A percentile compares a stretch with the other conserved stretches of the same genome.
Conservation (phyloP, 352 stramenopile species). For the Globisporangium radiosum region DNA sequence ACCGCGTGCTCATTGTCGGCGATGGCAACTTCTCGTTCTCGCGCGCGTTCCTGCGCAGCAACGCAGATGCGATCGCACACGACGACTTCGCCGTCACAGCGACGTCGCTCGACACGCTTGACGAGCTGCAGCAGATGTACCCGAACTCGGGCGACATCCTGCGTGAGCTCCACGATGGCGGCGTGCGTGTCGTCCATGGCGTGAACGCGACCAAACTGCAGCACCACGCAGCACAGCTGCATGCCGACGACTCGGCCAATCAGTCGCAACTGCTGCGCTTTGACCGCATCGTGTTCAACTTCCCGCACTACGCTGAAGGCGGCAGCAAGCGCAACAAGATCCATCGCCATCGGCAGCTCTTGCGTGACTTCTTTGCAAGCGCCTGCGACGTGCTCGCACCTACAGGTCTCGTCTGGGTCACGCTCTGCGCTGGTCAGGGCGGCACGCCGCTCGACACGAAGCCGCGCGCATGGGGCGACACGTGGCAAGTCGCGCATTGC, state of each 20-base stretch:
- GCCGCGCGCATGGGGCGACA: constrained; percentile 54
- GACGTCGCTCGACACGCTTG: constrained; percentile 63
- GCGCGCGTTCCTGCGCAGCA: constrained; percentile 57
- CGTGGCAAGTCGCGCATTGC: constrained; percentile 73
- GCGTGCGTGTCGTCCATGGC: constrained; percentile 50
- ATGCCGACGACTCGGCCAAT: not conserved
- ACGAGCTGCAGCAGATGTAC: constrained; percentile 72
- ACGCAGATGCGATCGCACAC: constrained; percentile 16
- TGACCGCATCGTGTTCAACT: constrained; percentile 85
- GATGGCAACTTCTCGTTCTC: constrained; percentile 86
- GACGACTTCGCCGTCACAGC: constrained; percentile 30
- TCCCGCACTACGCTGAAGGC: constrained; percentile 75
- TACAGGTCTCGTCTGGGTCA: constrained; percentile 75
- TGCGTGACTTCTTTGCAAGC: constrained; percentile 74
- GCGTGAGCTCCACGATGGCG: constrained; percentile 37
- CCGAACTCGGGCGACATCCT: constrained; percentile 46
- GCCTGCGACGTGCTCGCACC: constrained; percentile 36
- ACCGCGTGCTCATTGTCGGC: constrained; percentile 61
- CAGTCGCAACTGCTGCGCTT: constrained; percentile 14
- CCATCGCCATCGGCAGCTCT: constrained; percentile 68
- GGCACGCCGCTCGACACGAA: constrained; percentile 65
- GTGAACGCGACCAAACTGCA: constrained; percentile 71
- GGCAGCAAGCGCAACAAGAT: constrained; percentile 81
- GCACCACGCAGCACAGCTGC: constrained; percentile 19
- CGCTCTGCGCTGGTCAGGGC: constrained; percentile 71